Evolutionary conservation across 1,284 basidiomycete species (phyloP), one percentile per base, ranked within the genome.

Genomic region (Vanrija humicola): DNA sequence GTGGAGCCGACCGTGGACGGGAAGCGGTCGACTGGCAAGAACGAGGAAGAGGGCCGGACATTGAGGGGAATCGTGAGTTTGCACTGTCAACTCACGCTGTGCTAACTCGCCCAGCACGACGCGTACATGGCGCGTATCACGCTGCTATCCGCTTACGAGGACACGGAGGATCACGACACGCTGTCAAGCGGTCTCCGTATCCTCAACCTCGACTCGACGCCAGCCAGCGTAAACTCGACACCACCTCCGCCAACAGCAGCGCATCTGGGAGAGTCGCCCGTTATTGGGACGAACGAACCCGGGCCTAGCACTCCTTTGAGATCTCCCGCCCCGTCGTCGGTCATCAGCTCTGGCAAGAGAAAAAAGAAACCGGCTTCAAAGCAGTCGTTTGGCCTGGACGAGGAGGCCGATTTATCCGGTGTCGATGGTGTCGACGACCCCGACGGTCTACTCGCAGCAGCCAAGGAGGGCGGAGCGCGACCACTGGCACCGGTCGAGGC

Each of bases 31-130:
- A 46, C n/a, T 12, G 66, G 67, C 0, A 72, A 73, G 55, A 64
- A 65, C 18, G 74, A 75, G 34, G 74, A 78, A 42, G 73, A 76
- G 49, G 74, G 73, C 6, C 60, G 72, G 57, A 76, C 74, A n/a
- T 55, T 78, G 50, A 64, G 68, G 19, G 74, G 74, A 3, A 78
- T 77, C 46, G 73, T 77, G 63, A 70, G 74, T 70, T 10, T n/a
- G n/a, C n/a, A n/a, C 26, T 18, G 21, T 23, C 16, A 18, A 1
- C 16, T 5, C n/a, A 6, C 26, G 1, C 23, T 6, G 29, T 1
- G 21, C 39, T 57, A 50, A 53, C 38, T 6, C 18, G 14, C 49
- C 6, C 52, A 76, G 74, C 73, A 77, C 58, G 75, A 77, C 53
- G 75, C 75, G 19, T 77, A 77, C 59, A 68, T 73, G 38, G 70